phyloP scores from a whole-genome alignment of 1,284 basidiomycete genomes.

The Leucoagaricus sp. region DNA sequence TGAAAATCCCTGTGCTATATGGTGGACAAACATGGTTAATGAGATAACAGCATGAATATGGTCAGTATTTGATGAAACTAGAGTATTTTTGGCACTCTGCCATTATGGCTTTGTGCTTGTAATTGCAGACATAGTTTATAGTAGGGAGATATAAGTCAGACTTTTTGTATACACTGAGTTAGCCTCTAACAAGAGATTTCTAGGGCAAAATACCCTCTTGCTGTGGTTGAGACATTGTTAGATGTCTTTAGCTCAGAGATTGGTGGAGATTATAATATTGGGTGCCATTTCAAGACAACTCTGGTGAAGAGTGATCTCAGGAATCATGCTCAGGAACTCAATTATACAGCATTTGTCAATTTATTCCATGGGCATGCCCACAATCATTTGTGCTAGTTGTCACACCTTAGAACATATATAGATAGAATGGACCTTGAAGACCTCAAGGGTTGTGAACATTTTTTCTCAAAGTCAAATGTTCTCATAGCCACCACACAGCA shows the following conservation, averaged over 20 bases:
- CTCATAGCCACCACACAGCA: constrained; percentile 24
- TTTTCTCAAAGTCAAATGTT: constrained; percentile 33
- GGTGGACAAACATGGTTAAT: constrained; percentile 28
- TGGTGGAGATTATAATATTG: constrained; percentile 30
- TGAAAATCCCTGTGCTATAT: background rate
- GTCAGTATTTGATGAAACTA: constrained; percentile 33
- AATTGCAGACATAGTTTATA: constrained; percentile 24
- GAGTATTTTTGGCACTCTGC: constrained; percentile 29
- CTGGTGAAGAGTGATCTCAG: constrained; percentile 19
- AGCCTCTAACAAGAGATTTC: no score
- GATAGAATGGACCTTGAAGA: constrained; percentile 31
- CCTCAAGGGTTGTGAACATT: constrained; percentile 31
- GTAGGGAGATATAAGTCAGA: constrained; percentile 28
- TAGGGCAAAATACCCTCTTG: constrained; percentile 34
- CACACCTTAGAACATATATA: constrained; percentile 25
- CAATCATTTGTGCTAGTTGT: constrained; percentile 30
- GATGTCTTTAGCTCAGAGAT: constrained; percentile 24
- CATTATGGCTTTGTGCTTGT: constrained; percentile 20
- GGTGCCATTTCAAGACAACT: constrained; percentile 23
- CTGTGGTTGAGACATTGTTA: constrained; percentile 27
- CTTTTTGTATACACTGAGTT: no score
- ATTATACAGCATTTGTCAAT: constrained; percentile 24
- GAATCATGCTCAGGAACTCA: background rate
- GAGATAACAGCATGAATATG: constrained; percentile 26
- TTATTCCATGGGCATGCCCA: constrained; percentile 35